phyloP scores from a whole-genome alignment of 1,139 yeast genomes.

The Komagataea norvegica region DNA sequence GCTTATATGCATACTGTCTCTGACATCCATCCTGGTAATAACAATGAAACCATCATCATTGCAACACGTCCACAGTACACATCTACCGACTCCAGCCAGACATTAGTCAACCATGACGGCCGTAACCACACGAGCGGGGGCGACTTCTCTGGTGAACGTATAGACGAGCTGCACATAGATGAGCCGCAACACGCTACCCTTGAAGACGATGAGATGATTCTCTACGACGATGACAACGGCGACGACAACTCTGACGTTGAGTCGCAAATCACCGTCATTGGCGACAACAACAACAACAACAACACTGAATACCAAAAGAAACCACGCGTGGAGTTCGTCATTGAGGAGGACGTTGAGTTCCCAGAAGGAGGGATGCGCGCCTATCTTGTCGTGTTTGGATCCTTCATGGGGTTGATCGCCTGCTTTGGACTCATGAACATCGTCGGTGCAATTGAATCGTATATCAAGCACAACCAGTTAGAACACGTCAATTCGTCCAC shows the following conservation, averaged over 20 bases:
- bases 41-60: no score
- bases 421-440: slow-evolving; percentile 65
- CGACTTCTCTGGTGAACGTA: no score
- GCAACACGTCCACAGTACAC: slow-evolving; percentile 7
- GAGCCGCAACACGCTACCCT: neutral
- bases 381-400: slow-evolving; percentile 57
- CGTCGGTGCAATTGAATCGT: slow-evolving; percentile 59
- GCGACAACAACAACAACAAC: neutral
- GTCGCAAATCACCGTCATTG: slow-evolving; percentile 8
- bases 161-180: neutral
- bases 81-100: slow-evolving; percentile 7
- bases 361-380: slow-evolving; percentile 56
- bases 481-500: slow-evolving; percentile 38
- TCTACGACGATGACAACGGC: neutral
- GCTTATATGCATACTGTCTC: no score
- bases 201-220: slow-evolving; percentile 3
- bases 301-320: no score
- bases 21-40: no score
- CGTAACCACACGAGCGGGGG: neutral
- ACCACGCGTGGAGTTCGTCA: slow-evolving; percentile 1
- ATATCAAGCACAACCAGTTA: slow-evolving; percentile 49
- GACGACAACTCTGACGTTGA: slow-evolving; percentile 5
- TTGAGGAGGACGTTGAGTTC: slow-evolving; percentile 11
- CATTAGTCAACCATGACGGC: slow-evolving; percentile 1
- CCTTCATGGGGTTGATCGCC: slow-evolving; percentile 58